A percentile compares a stretch with the other conserved stretches of the same genome.
Conservation (phyloP, 139 green algal species). For the Auxenochlorella protothecoides region DNA sequence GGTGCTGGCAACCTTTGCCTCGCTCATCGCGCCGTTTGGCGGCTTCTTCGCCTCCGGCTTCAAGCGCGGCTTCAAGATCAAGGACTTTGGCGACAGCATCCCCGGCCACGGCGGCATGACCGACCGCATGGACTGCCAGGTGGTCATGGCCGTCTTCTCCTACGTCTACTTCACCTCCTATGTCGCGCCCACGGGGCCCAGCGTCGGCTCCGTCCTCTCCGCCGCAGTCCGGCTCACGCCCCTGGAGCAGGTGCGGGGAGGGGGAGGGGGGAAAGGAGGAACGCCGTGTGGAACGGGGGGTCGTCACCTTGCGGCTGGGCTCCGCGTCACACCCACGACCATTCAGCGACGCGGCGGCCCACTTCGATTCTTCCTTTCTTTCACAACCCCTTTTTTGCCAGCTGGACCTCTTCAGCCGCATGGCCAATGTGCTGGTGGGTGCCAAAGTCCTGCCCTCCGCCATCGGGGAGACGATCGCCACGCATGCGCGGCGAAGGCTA, state of each 20-base stretch:
- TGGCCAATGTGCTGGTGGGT: conserved; percentile 16
- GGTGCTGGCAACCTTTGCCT: conserved; percentile 80
- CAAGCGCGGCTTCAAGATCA: conserved; percentile 97
- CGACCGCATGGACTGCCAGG: conserved; percentile 97
- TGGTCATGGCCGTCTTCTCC: conserved; percentile 92
- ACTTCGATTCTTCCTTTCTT: not conserved
- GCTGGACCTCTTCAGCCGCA: conserved; percentile 16
- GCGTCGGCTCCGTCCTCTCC: conserved; percentile 46
- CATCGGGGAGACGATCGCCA: conserved; percentile 7
- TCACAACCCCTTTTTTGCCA: not conserved
- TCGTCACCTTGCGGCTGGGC: not conserved
- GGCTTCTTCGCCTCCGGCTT: conserved; percentile 97
- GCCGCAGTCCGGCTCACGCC: conserved; percentile 6
- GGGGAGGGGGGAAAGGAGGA: not conserved
- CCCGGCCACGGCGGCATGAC: conserved; percentile 96
- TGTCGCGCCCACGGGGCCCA: conserved; percentile 30
- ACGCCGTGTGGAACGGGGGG: too few species aligned
- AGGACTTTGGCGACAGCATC: conserved; percentile 98
- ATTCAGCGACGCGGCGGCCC: not conserved
- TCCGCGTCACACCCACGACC: not conserved
- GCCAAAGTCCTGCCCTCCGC: conserved; percentile 8
- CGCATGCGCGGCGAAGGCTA: not conserved
- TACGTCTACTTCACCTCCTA: conserved; percentile 92
- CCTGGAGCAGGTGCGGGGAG: conserved; percentile 5
- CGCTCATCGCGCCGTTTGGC: conserved; percentile 90